Conservation (phyloP, 2,329 filamentous ascomycete genomes). For the Calonectria ilicicola region DNA sequence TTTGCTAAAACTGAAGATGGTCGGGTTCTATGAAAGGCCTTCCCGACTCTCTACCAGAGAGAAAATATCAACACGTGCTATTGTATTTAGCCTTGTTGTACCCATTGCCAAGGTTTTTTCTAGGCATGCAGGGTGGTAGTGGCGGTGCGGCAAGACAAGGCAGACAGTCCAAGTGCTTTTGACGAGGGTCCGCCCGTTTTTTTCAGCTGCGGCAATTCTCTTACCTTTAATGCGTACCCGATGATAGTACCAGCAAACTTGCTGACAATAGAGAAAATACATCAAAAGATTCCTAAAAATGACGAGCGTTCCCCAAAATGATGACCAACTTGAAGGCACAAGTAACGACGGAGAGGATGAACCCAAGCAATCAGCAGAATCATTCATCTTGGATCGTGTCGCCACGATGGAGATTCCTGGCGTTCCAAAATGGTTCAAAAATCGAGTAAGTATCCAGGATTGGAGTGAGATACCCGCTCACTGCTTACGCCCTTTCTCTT, state of each 20-base stretch:
- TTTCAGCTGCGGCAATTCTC: not conserved
- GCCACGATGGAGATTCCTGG: not conserved
- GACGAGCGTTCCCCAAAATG: not conserved
- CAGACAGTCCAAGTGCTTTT: not conserved
- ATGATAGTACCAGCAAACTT: too few relatives aligned
- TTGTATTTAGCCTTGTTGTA: not conserved
- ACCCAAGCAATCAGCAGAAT: not conserved
- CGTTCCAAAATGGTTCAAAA: not conserved
- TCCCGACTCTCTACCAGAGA: not conserved
- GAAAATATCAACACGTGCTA: not conserved
- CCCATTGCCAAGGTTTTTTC: not conserved
- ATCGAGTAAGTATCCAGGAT: not conserved
- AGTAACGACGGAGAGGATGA: too few relatives aligned
- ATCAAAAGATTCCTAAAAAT: not conserved
- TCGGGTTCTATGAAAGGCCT: not conserved
- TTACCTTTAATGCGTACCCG: not conserved
- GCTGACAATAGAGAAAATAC: not conserved
- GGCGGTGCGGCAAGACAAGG: not conserved
- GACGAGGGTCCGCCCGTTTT: not conserved
- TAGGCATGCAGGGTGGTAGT: not conserved
- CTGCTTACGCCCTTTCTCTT: not conserved
- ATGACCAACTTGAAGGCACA: not conserved
- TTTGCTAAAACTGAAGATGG: not conserved
- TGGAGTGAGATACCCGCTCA: not conserved
- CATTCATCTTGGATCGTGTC: not conserved